These are phyloP conservation scores for Salix koriyanagi DNA, from an alignment of 345 rosid species.

Conservation along the genomic window DNA sequence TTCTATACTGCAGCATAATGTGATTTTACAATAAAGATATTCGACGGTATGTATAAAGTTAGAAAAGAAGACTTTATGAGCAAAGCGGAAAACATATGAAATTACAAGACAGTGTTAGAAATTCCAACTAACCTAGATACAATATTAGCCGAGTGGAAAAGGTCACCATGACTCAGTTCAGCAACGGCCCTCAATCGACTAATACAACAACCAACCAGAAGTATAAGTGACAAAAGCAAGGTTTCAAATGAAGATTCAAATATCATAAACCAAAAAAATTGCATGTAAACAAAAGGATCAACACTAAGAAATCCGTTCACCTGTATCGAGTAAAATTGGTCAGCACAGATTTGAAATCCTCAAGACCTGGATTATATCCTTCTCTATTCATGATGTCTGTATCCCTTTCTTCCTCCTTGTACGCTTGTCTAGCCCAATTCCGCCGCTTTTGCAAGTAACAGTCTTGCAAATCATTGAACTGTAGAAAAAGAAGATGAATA, in stretches of 20 bases:
- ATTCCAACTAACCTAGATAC: conserved; percentile 61
- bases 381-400: conserved; percentile 51
- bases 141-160: conserved; percentile 90
- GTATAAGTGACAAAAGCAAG: background rate
- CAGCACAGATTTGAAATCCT: conserved; percentile 73
- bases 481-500: conserved; percentile 6
- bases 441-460: conserved; percentile 89
- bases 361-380: conserved; percentile 77
- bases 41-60: background rate
- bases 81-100: background rate
- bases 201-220: background rate
- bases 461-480: conserved; percentile 83
- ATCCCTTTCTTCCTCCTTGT: conserved; percentile 46
- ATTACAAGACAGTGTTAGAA: background rate
- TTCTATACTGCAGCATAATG: conserved; percentile 63
- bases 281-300: background rate
- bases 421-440: conserved; percentile 50
- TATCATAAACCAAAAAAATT: background rate
- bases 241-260: background rate
- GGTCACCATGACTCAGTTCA: conserved; percentile 77
- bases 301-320: conserved; percentile 29
- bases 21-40: background rate
- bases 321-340: conserved; percentile 76
- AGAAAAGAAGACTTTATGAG: background rate
- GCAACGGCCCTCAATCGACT: conserved; percentile 88